These are phyloP conservation scores for Geotrichum cucujoidarum DNA, from an alignment of 1,139 yeast genomes.

Conservation along the genomic window DNA sequence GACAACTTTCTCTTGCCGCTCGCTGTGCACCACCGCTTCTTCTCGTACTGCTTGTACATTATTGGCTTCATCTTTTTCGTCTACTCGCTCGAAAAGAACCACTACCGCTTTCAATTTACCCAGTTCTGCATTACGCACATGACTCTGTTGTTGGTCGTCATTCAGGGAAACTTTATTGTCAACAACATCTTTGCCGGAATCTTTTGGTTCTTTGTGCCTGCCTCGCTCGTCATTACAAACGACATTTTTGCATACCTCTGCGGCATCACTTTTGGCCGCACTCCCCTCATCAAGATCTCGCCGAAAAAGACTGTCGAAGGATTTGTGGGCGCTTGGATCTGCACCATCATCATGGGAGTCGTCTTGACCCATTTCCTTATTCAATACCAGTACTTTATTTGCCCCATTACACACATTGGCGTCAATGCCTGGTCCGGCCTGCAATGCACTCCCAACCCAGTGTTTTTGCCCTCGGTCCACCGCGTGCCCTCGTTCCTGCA, in stretches of 20 bases:
- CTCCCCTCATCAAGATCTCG: slow-evolving; percentile 86
- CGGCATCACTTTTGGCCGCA: slow-evolving; percentile 92
- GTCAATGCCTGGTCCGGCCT: slow-evolving; percentile 58
- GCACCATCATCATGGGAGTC: slow-evolving; percentile 73
- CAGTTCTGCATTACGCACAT: slow-evolving; percentile 92
- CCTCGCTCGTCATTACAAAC: slow-evolving; percentile 83
- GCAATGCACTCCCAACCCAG: slow-evolving; percentile 80
- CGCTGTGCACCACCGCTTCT: slow-evolving; percentile 69
- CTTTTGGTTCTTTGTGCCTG: slow-evolving; percentile 91
- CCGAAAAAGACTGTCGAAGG: slow-evolving; percentile 98
- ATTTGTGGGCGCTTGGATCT: slow-evolving; percentile 94
- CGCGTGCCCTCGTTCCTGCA: slow-evolving; percentile 67
- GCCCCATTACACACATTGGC: slow-evolving; percentile 71
- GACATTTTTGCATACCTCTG: slow-evolving; percentile 95
- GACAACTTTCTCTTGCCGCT: slow-evolving; percentile 43
- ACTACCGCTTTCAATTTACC: slow-evolving; percentile 85
- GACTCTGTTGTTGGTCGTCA: slow-evolving; percentile 82
- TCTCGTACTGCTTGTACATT: slow-evolving; percentile 77
- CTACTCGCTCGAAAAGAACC: slow-evolving; percentile 81
- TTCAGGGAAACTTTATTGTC: slow-evolving; percentile 89
- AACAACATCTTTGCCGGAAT: slow-evolving; percentile 84
- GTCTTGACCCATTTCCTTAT: slow-evolving; percentile 59
- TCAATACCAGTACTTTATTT: slow-evolving; percentile 68
- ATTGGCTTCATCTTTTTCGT: slow-evolving; percentile 89
- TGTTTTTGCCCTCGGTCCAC: slow-evolving; percentile 73